Base-by-base conservation (phyloP, 2,329 filamentous ascomycete species). In the Bipolaris victoriae region DNA sequence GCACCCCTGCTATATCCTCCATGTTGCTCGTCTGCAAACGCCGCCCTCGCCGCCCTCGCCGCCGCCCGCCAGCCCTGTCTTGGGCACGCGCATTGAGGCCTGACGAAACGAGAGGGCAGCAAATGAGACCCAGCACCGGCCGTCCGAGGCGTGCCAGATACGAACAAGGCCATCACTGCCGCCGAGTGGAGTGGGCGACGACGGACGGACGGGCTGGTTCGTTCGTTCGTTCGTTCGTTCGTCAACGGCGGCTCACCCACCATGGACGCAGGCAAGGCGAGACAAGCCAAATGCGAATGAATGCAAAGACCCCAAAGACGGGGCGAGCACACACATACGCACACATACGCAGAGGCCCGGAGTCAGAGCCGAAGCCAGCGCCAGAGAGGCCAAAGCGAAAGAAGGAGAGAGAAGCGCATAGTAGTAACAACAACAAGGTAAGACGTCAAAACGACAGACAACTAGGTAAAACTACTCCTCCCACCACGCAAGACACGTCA, bases 1-100 rank as follows among this genome's bases (percentile, higher is more conserved):
- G 6, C 44, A 15, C 44, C 15, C 31, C 33, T 59, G 65, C 67
- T 57, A 58, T 57, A 52, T 26, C 6, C 24, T 26, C 24, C 24
- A 26, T 9, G 39, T 20, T 22, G 39, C 18, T 40, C 10, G 51
- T 60, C 48, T 59, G 59, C 60, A 63, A 36, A 61, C 61, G 66
- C 67, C 64, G 41, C 41, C 20, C 20, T 29, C 41, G 41, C 41
- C 24, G 69, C 65, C 64, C 20, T 24, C 41, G 41, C 41, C 41
- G 20, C 22, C 41, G 70, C 66, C 26, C 70, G 64, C 70, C 64
- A 71, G 66, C 70, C 64, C 69, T 60, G 63, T 68, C 62, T 63
- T 63, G 61, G 60, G 39, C 49, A 39, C 45, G 59, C 63, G 63
- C 65, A 66, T 71, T 69, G 67, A 66, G 64, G 68, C 69, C 68